Base-by-base conservation (phyloP, 2,329 filamentous ascomycete species). In the Colletotrichum cuscutae region DNA sequence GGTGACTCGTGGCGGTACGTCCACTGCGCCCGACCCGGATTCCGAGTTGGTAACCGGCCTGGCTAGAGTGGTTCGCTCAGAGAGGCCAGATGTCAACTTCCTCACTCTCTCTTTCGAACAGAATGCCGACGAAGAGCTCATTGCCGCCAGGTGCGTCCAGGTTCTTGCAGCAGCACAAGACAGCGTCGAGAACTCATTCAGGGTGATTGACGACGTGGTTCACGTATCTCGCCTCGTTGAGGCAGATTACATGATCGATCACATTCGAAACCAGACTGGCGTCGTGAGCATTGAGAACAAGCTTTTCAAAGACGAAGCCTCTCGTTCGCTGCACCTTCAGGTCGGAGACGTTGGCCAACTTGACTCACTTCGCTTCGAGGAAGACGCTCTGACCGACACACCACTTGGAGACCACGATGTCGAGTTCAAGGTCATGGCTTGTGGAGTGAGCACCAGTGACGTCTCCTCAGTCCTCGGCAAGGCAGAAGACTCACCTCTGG, bases 401-500 rank as follows among this genome's bases (percentile, higher is more conserved):
- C 76, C 80, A 5, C 65, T 85, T 22, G 77, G 76, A 0, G 78
- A 75, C 0, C 78, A 82, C 32, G 79, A 85, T 35, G 76, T 86
- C 6, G 84, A 86, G 73, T 80, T 86, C 65, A 80, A 83, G 68
- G 79, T 85, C 19, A 81, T 80, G 49, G 83, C 83, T 8, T 79
- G 83, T 1, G 84, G 84, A 0, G 77, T 88, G 67, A 88, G 84
- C 76, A 84, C 84, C 75, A 80, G 80, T 26, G 87, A 89, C 71
- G 78, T 85, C 0, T 78, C 68, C 81, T 83, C 26, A 78, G 81
- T 37, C 2, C 77, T 77, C 53, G 78, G 78, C 2, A 74, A 77
- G 56, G 52, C 77, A 0, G 60, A 74, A 1, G 69, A 69, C 9
- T 53, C 71, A 2, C 35, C 62, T 15, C 68, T 84, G 9, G 79